Conservation (phyloP, 2,329 filamentous ascomycete species). For the Pseudohalonectria lignicola region DNA sequence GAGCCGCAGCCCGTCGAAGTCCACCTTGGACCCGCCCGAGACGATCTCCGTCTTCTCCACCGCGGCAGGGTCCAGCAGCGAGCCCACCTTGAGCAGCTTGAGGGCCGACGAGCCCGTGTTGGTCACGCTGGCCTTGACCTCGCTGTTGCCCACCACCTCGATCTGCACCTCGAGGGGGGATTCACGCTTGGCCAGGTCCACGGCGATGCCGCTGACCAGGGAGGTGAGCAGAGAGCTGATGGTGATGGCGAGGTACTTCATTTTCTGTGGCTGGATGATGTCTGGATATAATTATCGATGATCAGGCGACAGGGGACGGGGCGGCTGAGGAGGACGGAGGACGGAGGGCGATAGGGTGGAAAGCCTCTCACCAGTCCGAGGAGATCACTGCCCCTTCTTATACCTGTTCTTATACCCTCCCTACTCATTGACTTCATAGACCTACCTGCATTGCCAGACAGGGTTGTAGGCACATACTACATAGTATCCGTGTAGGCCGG, state of each 20-base stretch:
- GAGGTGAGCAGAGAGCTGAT: constrained; percentile 21
- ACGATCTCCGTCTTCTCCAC: constrained; percentile 43
- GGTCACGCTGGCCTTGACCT: constrained; percentile 39
- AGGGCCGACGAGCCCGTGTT: constrained; percentile 38
- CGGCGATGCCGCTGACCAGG: constrained; percentile 21
- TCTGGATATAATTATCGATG: too few species aligned
- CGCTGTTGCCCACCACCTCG: constrained; percentile 37
- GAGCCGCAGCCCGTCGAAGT: constrained; percentile 42
- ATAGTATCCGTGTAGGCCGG: too few species aligned
- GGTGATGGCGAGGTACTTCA: constrained; percentile 24
- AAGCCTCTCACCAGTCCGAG: too few species aligned
- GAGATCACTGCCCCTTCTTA: too few species aligned
- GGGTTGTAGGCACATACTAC: too few species aligned
- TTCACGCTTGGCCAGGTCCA: constrained; percentile 22
- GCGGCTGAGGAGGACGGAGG: too few species aligned
- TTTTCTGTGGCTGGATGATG: constrained; percentile 12
- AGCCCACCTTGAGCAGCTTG: constrained; percentile 41
- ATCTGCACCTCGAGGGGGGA: constrained; percentile 32
- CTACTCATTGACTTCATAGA: too few species aligned
- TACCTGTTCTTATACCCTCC: too few species aligned
- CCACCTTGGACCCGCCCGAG: constrained; percentile 27
- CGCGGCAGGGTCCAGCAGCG: constrained; percentile 37
- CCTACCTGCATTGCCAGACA: too few species aligned
- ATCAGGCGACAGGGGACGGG: too few species aligned
- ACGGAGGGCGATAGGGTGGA: too few species aligned